Evolutionary conservation across 305 asterid genomes (phyloP).

Genomic region (Euphrasia arctica): DNA sequence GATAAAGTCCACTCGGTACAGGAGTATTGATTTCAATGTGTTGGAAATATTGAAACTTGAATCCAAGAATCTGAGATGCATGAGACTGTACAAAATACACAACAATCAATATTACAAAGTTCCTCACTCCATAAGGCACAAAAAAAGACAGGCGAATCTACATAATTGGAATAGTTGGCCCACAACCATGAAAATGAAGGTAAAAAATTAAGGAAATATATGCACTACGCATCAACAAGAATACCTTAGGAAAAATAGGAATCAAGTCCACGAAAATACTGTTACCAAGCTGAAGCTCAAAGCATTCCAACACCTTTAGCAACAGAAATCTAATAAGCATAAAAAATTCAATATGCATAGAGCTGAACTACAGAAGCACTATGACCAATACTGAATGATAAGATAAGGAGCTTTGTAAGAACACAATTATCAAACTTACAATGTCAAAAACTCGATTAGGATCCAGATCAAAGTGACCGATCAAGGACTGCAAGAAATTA

Average conservation of each 20-base stretch:
- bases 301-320: conserved; percentile 84
- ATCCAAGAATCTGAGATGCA: conserved; percentile 94
- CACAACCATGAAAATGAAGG: neutral
- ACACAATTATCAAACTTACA: conserved; percentile 48
- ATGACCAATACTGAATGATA: conserved; percentile 11
- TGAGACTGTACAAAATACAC: conserved; percentile 66
- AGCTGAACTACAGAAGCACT: conserved; percentile 20
- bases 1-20: conserved; percentile 76
- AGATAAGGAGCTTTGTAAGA: conserved; percentile 9
- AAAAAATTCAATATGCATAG: conserved; percentile 12
- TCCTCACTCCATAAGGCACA: conserved; percentile 13
- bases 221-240: conserved; percentile 16
- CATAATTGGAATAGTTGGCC: neutral
- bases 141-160: conserved; percentile 3
- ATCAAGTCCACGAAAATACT: conserved; percentile 79
- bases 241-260: conserved; percentile 96
- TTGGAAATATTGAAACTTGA: conserved; percentile 93
- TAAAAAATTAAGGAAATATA: conserved; percentile 2
- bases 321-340: conserved; percentile 29
- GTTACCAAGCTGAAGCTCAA: conserved; percentile 87
- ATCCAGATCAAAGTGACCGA: conserved; percentile 98
- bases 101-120: conserved; percentile 13
- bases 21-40: conserved; percentile 61
- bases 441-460: conserved; percentile 98
- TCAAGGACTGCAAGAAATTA: conserved; percentile 75